Evolutionary conservation across 2,329 filamentous ascomycete species (phyloP), one percentile per base, ranked within the genome.

Genomic region (Fonsecaea erecta): DNA sequence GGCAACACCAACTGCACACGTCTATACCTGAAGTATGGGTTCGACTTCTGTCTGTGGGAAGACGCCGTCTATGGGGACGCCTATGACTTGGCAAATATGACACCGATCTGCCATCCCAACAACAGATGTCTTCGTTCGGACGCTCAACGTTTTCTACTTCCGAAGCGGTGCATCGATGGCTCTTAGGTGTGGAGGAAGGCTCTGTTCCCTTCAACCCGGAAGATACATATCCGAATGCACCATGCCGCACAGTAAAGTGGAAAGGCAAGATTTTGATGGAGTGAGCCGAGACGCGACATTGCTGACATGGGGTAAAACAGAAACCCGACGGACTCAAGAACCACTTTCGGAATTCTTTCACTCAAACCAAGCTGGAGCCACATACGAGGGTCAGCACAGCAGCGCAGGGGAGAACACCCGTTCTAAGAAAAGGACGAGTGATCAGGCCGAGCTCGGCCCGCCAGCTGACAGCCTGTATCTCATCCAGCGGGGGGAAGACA

Each of bases 131-230:
- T 21, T n/a, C 28, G 21, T n/a, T 16, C 18, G 40, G 56, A 48
- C 24, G 14, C 3, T 51, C 34, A 9, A 51, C 43, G 24, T 34
- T 37, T 37, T 12, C 16, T 14, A 40, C 35, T 2, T 40, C 51
- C 34, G 51, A 61, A 40, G 11, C 30, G 14, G 35, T 61, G 34
- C 32, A 53, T 9, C 40, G 14, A 18, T 61, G 59, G 59, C 18
- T 61, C 14, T 37, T 30, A 40, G 12, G 30, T 30, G n/a, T 60
- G 43, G 57, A 52, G 18, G 30, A 9, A 34, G 32, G 48, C 34
- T 52, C 46, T 7, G 34, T 5, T 24, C 7, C 9, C 46, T 24
- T 24, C 43, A 11, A 48, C 18, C 9, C 24, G 18, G 11, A 24
- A 48, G 43, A 24, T 11, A 26, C 21, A 24, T 24, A 24, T 24